Evolutionary conservation across 1,284 basidiomycete genomes (phyloP).

Genomic region (Pseudozyma tsukubaensis): DNA sequence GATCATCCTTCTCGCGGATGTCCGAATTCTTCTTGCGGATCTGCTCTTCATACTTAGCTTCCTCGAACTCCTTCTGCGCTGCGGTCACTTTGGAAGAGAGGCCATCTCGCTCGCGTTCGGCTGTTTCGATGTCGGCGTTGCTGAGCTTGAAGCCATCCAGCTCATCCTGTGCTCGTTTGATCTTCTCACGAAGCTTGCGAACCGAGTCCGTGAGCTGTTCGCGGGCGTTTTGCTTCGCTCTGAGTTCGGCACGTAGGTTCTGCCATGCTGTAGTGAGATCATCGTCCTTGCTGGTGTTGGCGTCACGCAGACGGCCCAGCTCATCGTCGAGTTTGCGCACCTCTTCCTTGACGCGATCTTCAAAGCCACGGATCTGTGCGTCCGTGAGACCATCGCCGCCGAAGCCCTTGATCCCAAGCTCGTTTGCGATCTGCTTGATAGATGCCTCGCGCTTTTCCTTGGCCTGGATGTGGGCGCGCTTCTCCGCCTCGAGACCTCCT

Average conservation of each 20-base stretch:
- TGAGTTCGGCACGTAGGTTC: conserved; percentile 45
- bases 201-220: conserved; percentile 45
- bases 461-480: conserved; percentile 75
- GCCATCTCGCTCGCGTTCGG: conserved; percentile 43
- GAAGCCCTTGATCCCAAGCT: conserved; percentile 80
- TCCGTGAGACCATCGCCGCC: conserved; percentile 76
- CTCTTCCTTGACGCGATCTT: conserved; percentile 61
- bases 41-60: conserved; percentile 76
- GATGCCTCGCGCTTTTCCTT: conserved; percentile 79
- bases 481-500: conserved; percentile 66
- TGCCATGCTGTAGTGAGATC: conserved; percentile 49
- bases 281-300: conserved; percentile 38
- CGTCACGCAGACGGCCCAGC: conserved; percentile 22
- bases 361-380: conserved; percentile 79
- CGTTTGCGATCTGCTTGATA: conserved; percentile 78
- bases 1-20: conserved; percentile 77
- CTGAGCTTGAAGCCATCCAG: conserved; percentile 43
- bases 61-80: conserved; percentile 47
- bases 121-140: conserved; percentile 41
- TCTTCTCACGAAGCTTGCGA: conserved; percentile 44
- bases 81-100: conserved; percentile 30
- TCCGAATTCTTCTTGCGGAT: conserved; percentile 75
- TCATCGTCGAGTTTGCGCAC: conserved; percentile 47
- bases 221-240: conserved; percentile 51
- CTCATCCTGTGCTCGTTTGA: conserved; percentile 56